Conservation (phyloP, 2,329 filamentous ascomycete species). For the Ascochyta fabae region DNA sequence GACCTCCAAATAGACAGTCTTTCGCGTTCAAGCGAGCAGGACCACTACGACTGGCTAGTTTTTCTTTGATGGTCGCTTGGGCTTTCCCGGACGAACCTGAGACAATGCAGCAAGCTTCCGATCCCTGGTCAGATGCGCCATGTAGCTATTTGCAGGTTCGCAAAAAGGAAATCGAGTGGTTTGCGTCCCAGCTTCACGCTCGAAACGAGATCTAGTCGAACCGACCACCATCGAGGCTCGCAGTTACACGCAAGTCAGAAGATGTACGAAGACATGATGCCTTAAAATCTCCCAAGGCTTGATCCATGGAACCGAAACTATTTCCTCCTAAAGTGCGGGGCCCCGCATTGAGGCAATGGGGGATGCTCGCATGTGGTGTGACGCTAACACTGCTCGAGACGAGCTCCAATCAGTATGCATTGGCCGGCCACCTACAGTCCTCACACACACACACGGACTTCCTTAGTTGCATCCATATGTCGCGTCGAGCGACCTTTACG, state of each 20-base stretch:
- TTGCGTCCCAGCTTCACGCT: background rate
- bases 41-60: too few relatives aligned
- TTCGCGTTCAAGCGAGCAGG: too few relatives aligned
- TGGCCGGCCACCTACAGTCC: background rate
- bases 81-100: background rate
- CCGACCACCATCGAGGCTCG: background rate
- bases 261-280: background rate
- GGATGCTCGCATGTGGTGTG: background rate
- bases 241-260: background rate
- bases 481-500: conserved; percentile 9
- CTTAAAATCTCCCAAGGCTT: too few relatives aligned
- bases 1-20: too few relatives aligned
- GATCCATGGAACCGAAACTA: background rate
- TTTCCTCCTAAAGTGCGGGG: background rate
- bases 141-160: background rate
- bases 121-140: background rate
- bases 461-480: background rate
- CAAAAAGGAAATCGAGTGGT: background rate
- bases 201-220: background rate
- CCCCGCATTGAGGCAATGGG: background rate
- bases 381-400: conserved; percentile 3
- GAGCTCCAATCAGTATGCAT: conserved; percentile 7
- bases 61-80: background rate
- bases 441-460: background rate
- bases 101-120: background rate